Evolutionary conservation across 306 rosid genomes (phyloP).

Genomic region (Luffa aegyptiaca): DNA sequence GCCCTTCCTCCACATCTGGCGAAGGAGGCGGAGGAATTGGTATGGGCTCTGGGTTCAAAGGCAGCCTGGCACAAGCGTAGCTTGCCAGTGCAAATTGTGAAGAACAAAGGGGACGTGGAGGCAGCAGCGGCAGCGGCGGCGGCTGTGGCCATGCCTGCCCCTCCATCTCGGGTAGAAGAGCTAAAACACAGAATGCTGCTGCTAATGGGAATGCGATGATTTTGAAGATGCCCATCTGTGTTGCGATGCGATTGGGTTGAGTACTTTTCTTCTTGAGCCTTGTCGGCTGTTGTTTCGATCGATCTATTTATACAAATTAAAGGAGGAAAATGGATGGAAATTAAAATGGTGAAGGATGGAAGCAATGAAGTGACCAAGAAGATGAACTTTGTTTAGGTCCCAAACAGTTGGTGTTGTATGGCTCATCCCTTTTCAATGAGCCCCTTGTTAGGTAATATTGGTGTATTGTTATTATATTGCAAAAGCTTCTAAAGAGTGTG

Average conservation of each 20-base stretch:
- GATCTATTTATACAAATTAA: background rate
- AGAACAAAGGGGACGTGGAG: constrained; percentile 31
- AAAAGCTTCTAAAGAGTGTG: background rate
- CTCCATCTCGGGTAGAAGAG: constrained; percentile 22
- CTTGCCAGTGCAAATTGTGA: constrained; percentile 60
- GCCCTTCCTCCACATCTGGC: constrained; percentile 1
- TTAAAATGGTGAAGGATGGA: background rate
- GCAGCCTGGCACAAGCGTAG: constrained; percentile 56
- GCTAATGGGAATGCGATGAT: background rate
- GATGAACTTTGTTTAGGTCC: background rate
- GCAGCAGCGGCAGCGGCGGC: background rate
- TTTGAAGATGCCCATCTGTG: background rate
- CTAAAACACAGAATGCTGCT: constrained; percentile 6
- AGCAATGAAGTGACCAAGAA: background rate
- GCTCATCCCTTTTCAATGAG: background rate
- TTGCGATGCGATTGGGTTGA: background rate
- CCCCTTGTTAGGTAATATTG: background rate
- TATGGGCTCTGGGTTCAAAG: constrained; percentile 19
- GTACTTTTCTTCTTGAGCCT: background rate
- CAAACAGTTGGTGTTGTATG: background rate
- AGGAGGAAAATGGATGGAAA: background rate
- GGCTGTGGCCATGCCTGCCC: constrained; percentile 1
- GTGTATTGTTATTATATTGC: background rate
- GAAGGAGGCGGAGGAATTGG: constrained; percentile 16
- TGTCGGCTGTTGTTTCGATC: background rate